Evolutionary conservation across 1,139 yeast species (phyloP).

Genomic region (Scheffersomyces titani): DNA sequence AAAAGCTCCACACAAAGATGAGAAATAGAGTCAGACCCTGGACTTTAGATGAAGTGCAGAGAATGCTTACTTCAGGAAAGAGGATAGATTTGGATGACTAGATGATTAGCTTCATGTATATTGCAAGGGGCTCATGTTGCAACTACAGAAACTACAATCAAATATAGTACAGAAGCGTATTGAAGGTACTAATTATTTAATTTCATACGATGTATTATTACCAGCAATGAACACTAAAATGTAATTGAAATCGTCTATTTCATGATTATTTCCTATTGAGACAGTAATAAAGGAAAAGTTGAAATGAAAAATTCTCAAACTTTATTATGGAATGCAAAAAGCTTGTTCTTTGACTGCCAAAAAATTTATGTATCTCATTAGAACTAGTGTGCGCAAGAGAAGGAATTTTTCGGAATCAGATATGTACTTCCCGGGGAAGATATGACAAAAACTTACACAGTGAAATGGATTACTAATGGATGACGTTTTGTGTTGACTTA

Average conservation of each 20-base stretch:
- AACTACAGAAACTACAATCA: neutral
- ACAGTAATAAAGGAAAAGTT: neutral
- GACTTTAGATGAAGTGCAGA: slow-evolving; percentile 42
- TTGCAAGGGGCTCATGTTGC: neutral
- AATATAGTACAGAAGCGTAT: neutral
- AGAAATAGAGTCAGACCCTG: slow-evolving; percentile 35
- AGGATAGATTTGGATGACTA: slow-evolving; percentile 29
- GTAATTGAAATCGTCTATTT: neutral
- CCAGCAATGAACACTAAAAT: neutral
- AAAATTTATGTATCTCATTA: neutral
- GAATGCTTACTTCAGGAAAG: slow-evolving; percentile 37
- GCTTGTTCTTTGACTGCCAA: neutral
- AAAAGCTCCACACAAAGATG: slow-evolving; percentile 34
- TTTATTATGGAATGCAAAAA: neutral
- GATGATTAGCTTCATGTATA: neutral
- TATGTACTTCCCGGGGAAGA: neutral
- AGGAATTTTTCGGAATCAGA: neutral
- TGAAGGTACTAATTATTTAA: neutral
- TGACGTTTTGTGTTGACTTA: neutral
- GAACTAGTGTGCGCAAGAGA: neutral
- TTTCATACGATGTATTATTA: neutral
- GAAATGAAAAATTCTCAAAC: neutral
- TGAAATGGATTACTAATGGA: neutral
- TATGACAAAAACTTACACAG: neutral
- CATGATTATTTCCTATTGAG: neutral